These are phyloP conservation scores for Odonthalia washingtoniensis DNA, from an alignment of 31 red algal genomes.

Conservation along the genomic window DNA sequence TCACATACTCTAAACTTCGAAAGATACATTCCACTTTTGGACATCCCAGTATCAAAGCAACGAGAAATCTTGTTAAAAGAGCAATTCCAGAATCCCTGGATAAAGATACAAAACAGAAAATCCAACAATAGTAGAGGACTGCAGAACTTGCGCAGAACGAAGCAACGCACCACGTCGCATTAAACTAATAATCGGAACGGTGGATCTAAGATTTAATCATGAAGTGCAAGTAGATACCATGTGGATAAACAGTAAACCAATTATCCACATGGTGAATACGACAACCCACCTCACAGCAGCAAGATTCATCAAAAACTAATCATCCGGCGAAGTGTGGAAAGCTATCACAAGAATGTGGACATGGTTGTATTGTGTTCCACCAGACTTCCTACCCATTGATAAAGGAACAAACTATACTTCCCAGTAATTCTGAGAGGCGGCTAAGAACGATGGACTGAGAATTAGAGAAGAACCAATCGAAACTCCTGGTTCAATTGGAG, in stretches of 20 bases:
- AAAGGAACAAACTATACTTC: slow-evolving; percentile 20
- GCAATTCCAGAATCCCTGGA: not conserved
- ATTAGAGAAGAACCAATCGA: slow-evolving; percentile 8
- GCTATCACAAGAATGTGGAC: slow-evolving; percentile 2
- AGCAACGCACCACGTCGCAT: slow-evolving; percentile 11
- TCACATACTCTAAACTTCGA: slow-evolving; percentile 1
- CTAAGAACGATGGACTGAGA: not conserved
- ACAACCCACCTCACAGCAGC: slow-evolving; percentile 31
- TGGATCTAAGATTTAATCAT: slow-evolving; percentile 51
- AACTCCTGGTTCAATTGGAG: slow-evolving; percentile 6
- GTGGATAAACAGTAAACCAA: slow-evolving; percentile 1
- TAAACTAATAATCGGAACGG: slow-evolving; percentile 38
- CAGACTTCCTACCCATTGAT: slow-evolving; percentile 19
- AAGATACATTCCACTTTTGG: not conserved
- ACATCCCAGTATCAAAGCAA: not conserved
- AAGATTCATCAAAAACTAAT: not conserved
- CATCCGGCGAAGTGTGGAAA: slow-evolving; percentile 13
- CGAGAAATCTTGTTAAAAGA: not conserved
- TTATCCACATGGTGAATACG: slow-evolving; percentile 35
- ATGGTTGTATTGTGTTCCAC: slow-evolving; percentile 18
- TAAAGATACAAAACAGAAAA: not conserved
- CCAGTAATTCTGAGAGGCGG: not conserved
- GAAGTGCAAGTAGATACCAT: slow-evolving; percentile 36
- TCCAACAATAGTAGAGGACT: slow-evolving; percentile 19
- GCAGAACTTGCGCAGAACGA: not conserved